Conservation (phyloP, 768 basidiomycete genomes). For the Cystobasidium ongulense region DNA sequence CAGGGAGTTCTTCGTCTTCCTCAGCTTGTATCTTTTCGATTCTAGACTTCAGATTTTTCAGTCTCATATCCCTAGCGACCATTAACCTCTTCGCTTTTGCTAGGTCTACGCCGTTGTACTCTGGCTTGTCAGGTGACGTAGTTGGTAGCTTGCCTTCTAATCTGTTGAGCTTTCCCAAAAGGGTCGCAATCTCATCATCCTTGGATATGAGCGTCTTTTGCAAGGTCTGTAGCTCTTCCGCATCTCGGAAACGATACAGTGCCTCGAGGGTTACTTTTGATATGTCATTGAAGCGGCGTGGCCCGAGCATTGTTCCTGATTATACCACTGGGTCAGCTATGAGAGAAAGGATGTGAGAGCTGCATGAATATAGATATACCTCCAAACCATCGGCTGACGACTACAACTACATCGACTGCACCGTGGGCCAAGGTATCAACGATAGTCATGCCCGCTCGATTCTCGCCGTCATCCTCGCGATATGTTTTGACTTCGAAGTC, state of each 20-base stretch:
- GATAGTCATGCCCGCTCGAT: conserved; percentile 5
- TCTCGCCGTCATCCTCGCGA: conserved; percentile 12
- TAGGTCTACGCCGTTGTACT: not conserved
- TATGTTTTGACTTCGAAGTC: conserved; percentile 5
- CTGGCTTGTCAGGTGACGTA: not conserved
- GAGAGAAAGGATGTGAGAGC: not conserved
- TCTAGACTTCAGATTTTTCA: not conserved
- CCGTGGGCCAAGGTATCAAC: conserved; percentile 13
- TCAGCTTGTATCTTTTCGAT: conserved; percentile 19
- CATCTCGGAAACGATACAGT: conserved; percentile 11
- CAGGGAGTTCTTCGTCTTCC: conserved; percentile 19
- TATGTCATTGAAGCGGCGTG: conserved; percentile 22
- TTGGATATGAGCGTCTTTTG: not conserved
- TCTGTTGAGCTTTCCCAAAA: not conserved
- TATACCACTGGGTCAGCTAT: too few relatives aligned
- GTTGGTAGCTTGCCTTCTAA: not conserved
- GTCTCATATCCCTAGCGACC: not conserved
- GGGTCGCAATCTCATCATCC: not conserved
- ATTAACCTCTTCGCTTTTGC: conserved; percentile 13
- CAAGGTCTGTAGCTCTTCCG: not conserved
- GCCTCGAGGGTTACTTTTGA: conserved; percentile 6
- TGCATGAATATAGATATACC: not conserved
- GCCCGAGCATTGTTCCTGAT: conserved; percentile 21
- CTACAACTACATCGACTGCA: conserved; percentile 6
- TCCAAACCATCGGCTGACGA: conserved; percentile 22